These are phyloP conservation scores for Hordeum marinum DNA, from an alignment of 176 grass and related monocot species.

Conservation along the genomic window DNA sequence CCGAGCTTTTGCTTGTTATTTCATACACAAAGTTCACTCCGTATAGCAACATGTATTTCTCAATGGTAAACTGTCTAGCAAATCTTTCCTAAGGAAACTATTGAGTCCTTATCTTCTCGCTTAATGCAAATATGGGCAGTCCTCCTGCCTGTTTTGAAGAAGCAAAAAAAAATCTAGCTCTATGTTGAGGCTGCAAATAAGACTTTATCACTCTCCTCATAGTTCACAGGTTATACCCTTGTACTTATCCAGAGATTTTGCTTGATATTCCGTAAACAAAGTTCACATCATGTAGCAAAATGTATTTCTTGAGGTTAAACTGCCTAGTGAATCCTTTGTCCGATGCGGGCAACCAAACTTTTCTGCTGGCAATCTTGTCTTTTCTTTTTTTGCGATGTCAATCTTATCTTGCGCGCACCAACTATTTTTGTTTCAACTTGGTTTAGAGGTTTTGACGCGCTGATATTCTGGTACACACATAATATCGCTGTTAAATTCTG, in stretches of 20 bases:
- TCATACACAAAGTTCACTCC: too few relatives aligned
- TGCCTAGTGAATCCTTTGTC: not conserved
- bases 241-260: not conserved
- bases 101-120: not conserved
- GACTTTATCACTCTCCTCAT: not conserved
- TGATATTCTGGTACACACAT: too few relatives aligned
- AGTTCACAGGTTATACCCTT: not conserved
- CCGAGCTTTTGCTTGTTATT: too few relatives aligned
- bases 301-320: not conserved
- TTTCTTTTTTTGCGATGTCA: too few relatives aligned
- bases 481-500: too few relatives aligned
- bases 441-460: not conserved
- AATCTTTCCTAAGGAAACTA: too few relatives aligned
- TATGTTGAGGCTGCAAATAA: not conserved
- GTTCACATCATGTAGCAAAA: not conserved
- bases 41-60: too few relatives aligned
- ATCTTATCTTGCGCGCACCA: not conserved
- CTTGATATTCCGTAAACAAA: not conserved
- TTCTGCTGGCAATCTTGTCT: too few relatives aligned
- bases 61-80: too few relatives aligned
- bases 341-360: not conserved
- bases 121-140: not conserved
- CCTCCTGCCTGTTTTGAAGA: not conserved
- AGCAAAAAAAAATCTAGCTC: not conserved
- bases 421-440: not conserved